A percentile compares a stretch with the other conserved stretches of the same genome.
phyloP scores from a whole-genome alignment of 164 flowering plant genomes.

The Brasenia schreberi region DNA sequence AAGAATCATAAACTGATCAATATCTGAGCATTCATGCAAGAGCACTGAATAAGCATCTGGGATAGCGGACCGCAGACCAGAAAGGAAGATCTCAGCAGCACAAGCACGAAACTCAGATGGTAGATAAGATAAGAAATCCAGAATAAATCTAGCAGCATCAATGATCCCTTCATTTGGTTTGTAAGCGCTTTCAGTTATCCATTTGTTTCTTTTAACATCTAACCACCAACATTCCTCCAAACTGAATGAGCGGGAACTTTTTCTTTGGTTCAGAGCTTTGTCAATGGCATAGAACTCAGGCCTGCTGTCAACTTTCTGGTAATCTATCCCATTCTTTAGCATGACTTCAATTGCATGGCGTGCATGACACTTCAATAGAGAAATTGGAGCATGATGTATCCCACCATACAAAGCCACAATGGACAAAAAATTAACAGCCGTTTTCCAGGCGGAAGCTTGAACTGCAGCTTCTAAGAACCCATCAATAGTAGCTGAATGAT shows the following conservation, averaged over 20 bases:
- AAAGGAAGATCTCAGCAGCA: slow-evolving; percentile 65
- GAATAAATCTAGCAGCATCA: slow-evolving; percentile 41
- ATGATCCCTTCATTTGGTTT: slow-evolving; percentile 13
- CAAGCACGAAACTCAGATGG: slow-evolving; percentile 69
- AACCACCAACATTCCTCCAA: background rate
- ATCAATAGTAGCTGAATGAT: slow-evolving; percentile 53
- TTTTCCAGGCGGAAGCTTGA: slow-evolving; percentile 52
- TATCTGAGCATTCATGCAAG: slow-evolving; percentile 43
- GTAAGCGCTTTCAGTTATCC: slow-evolving; percentile 1
- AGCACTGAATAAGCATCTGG: slow-evolving; percentile 51
- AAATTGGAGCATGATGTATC: slow-evolving; percentile 35
- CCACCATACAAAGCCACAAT: slow-evolving; percentile 58
- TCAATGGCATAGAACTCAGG: slow-evolving; percentile 8
- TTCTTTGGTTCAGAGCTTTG: slow-evolving; percentile 1
- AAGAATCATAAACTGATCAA: slow-evolving; percentile 59
- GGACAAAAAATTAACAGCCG: slow-evolving; percentile 67
- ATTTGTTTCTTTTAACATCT: slow-evolving; percentile 3
- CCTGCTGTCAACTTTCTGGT: slow-evolving; percentile 8
- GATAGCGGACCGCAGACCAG: slow-evolving; percentile 38
- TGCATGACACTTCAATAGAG: slow-evolving; percentile 64
- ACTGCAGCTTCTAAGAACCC: slow-evolving; percentile 60
- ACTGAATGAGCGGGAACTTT: background rate
- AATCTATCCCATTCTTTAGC: slow-evolving; percentile 30
- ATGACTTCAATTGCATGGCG: slow-evolving; percentile 55
- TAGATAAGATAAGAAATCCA: slow-evolving; percentile 61